A percentile compares a stretch with the other conserved stretches of the same genome.
Evolutionary conservation across 2,329 filamentous ascomycete species (phyloP).

Genomic region (Chrysosporium keratinophilum): DNA sequence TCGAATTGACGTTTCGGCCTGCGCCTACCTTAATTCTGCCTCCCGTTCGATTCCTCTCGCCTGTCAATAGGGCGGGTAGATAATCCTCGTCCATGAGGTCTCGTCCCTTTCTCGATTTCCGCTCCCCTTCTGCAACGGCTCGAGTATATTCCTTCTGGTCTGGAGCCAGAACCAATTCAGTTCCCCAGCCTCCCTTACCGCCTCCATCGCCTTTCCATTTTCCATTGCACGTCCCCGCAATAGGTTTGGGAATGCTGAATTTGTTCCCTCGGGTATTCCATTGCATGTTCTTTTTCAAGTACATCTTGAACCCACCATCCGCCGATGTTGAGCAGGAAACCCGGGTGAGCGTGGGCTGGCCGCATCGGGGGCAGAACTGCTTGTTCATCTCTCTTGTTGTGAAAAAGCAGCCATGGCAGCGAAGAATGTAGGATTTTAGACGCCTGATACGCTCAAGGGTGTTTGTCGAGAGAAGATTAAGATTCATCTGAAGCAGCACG

Average conservation of each 20-base stretch:
- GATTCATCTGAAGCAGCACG: conserved; percentile 85
- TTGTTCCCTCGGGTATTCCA: conserved; percentile 90
- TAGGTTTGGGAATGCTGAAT: conserved; percentile 85
- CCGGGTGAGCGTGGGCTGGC: conserved; percentile 73
- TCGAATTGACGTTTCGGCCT: conserved; percentile 76
- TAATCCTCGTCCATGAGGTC: conserved; percentile 96
- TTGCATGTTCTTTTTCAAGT: conserved; percentile 90
- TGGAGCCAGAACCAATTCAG: conserved; percentile 72
- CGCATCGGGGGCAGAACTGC: conserved; percentile 89
- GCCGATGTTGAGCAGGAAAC: conserved; percentile 76
- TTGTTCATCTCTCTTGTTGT: conserved; percentile 72
- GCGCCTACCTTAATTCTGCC: conserved; percentile 72
- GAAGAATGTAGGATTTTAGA: conserved; percentile 78
- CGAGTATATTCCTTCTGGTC: conserved; percentile 88
- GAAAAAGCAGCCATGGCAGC: conserved; percentile 88
- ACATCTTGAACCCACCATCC: conserved; percentile 69
- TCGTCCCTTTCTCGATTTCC: conserved; percentile 51
- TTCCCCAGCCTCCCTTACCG: conserved; percentile 80
- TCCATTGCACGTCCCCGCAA: conserved; percentile 68
- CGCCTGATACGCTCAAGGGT: conserved; percentile 69
- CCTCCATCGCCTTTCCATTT: conserved; percentile 57
- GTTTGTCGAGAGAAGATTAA: conserved; percentile 68
- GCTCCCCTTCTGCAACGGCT: conserved; percentile 53
- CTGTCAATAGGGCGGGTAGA: conserved; percentile 72
- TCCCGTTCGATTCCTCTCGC: conserved; percentile 55